phyloP scores from a whole-genome alignment of 106 monocot species.

The Platanthera zijinensis region DNA sequence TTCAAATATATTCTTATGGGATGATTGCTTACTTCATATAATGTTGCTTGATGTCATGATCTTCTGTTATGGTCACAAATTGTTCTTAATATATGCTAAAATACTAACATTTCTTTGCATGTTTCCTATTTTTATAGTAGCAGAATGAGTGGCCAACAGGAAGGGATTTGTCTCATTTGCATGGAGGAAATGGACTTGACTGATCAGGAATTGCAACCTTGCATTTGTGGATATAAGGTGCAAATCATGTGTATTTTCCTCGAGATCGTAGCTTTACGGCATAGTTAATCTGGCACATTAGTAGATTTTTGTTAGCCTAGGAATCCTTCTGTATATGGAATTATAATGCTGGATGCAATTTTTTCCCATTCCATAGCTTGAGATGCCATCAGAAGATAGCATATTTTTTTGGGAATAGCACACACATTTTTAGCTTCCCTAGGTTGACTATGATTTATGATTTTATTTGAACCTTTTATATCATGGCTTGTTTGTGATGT shows the following conservation, averaged over 20 bases:
- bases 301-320: too few species aligned
- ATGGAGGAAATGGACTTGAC: conserved; percentile 38
- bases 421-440: too few species aligned
- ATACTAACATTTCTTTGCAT: not conserved
- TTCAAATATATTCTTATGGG: not conserved
- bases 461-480: too few species aligned
- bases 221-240: conserved; percentile 43
- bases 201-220: conserved; percentile 39
- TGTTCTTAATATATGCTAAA: not conserved
- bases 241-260: not conserved
- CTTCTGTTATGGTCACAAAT: not conserved
- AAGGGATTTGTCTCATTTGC: conserved; percentile 27
- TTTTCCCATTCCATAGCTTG: too few species aligned
- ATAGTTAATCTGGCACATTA: not conserved
- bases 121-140: not conserved
- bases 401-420: too few species aligned
- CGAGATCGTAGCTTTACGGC: not conserved
- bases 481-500: too few species aligned
- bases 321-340: too few species aligned
- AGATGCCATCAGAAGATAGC: too few species aligned
- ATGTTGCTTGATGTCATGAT: not conserved
- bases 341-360: too few species aligned
- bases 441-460: too few species aligned
- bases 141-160: conserved; percentile 17
- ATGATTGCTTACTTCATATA: not conserved